Evolutionary conservation across 2,329 filamentous ascomycete genomes (phyloP), one percentile per base, ranked within the genome.

Genomic region (Phaeosphaeria sp.): DNA sequence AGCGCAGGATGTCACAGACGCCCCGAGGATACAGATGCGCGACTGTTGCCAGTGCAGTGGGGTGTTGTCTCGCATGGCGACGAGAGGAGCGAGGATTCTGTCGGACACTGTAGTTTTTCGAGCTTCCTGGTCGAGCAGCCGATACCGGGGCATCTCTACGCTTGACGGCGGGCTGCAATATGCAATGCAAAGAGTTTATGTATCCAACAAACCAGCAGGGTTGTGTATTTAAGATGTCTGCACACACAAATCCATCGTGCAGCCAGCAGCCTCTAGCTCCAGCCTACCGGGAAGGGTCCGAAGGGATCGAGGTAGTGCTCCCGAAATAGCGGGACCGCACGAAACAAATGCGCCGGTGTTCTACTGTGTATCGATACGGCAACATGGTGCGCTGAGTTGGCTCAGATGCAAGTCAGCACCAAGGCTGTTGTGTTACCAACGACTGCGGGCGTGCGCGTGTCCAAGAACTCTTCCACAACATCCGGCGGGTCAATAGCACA

Each of bases 1-100:
- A 74, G 73, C 50, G 75, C 74, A 2, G 74, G 74, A 0, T 77
- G 72, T 17, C 74, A 75, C 58, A 56, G 60, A 2, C 48, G 53
- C 0, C 36, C 20, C 2, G 66, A 63, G 39, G 66, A 68, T 11
- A 45, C 52, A 2, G 46, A 64, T 13, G 62, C 60, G 6, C 60
- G 59, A 25, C 33, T 68, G 11, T 11, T 57, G 17, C 66, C 65
- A 36, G 60, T 77, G 0, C 62, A 61, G 56, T 77, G 72, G 74
- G 74, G 73, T 5, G 63, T 33, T 17, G 59, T 68, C 6, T 18
- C 25, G 2, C 59, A 64, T 33, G 60, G 51, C 1, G 13, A 7
- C 0, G 6, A 11, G 15, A 15, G n/a, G 9, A 30, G 17, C 7
- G 25, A 51, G 11, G 50, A 55, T n/a, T n/a, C 30, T 1, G 58